Percentiles rank a stretch among this genome's conserved stretches.
Evolutionary conservation across 495 filamentous ascomycete species (phyloP).

Genomic region (Wilcoxina mikolae): DNA sequence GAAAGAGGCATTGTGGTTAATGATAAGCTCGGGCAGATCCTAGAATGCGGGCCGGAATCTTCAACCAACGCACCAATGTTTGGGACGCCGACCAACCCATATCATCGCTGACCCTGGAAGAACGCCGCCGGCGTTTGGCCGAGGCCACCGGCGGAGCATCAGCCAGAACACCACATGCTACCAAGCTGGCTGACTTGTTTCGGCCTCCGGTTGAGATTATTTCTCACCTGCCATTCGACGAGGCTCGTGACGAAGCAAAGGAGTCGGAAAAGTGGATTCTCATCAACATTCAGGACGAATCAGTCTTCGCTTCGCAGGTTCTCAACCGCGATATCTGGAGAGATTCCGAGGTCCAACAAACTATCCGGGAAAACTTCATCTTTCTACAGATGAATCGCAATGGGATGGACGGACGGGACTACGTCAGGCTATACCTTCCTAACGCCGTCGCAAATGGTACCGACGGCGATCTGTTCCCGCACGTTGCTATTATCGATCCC

Average conservation of each 20-base stretch:
- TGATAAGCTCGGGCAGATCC: not conserved
- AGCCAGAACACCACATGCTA: conserved; percentile 51
- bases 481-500: conserved; percentile 90
- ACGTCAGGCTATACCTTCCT: conserved; percentile 81
- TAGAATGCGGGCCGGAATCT: conserved; percentile 47
- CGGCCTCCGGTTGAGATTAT: conserved; percentile 84
- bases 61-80: conserved; percentile 64
- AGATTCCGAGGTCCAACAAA: conserved; percentile 54
- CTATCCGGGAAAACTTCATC: conserved; percentile 81
- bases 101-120: not conserved
- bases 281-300: conserved; percentile 85
- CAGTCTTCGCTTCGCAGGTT: conserved; percentile 80
- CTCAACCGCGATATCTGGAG: conserved; percentile 96
- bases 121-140: conserved; percentile 40
- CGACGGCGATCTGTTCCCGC: conserved; percentile 46
- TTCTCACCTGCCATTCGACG: conserved; percentile 55
- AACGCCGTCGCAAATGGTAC: conserved; percentile 25
- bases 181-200: conserved; percentile 73
- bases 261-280: conserved; percentile 83
- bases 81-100: conserved; percentile 45
- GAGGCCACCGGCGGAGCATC: conserved; percentile 60
- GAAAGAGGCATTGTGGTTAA: not conserved
- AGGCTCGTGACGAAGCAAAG: conserved; percentile 68
- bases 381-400: conserved; percentile 85
- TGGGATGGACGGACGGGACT: conserved; percentile 57